These are phyloP conservation scores for Raphanus sativus DNA, from an alignment of 345 rosid genomes.

Conservation along the genomic window DNA sequence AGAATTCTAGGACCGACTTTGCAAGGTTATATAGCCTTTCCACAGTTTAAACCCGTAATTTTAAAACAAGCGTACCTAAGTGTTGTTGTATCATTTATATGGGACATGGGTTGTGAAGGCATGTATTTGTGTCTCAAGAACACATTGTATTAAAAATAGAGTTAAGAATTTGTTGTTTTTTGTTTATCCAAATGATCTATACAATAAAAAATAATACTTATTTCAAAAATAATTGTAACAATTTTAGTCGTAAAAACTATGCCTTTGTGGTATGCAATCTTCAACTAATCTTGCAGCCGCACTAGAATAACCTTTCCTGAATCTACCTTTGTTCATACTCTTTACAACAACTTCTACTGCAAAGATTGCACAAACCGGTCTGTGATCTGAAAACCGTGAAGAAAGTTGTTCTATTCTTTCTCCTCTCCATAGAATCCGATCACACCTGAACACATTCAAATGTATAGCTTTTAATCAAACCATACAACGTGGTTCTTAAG, in stretches of 20 bases:
- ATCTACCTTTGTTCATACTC: background rate
- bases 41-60: constrained; percentile 10
- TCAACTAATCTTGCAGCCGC: background rate
- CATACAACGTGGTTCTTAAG: background rate
- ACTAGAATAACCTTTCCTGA: background rate
- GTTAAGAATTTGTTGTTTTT: background rate
- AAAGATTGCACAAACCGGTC: background rate
- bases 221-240: background rate
- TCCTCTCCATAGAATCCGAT: background rate
- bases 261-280: background rate
- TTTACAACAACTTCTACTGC: background rate
- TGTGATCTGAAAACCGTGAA: background rate
- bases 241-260: background rate
- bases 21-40: constrained; percentile 22
- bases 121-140: background rate
- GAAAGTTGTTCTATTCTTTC: background rate
- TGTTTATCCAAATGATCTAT: background rate
- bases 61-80: constrained; percentile 12
- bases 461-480: background rate
- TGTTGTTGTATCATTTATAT: constrained; percentile 22
- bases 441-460: background rate
- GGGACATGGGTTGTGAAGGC: background rate
- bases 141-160: background rate
- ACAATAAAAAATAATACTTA: background rate
- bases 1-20: too few species aligned